These are phyloP conservation scores for Tolypocladium cylindrosporum DNA, from an alignment of 2,329 filamentous ascomycete species.

Conservation along the genomic window DNA sequence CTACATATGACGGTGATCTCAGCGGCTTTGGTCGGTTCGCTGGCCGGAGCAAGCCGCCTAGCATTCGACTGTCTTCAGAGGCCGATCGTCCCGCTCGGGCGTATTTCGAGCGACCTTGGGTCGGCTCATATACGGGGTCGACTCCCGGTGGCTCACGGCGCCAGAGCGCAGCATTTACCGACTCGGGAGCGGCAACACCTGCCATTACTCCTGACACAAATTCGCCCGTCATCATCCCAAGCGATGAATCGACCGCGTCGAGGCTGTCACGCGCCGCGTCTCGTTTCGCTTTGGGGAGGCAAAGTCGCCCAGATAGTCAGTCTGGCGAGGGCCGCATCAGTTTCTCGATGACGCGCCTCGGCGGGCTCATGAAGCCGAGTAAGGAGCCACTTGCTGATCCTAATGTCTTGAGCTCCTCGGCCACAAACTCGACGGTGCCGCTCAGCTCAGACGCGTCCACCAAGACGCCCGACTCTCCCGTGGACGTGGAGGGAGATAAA, in stretches of 20 bases:
- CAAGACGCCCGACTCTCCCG: constrained; percentile 9
- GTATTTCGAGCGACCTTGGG: constrained; percentile 35
- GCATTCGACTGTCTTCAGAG: constrained; percentile 46
- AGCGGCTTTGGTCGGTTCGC: not conserved
- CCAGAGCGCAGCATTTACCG: constrained; percentile 39
- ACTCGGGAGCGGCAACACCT: constrained; percentile 30
- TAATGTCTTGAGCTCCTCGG: constrained; percentile 13
- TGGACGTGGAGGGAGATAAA: constrained; percentile 13
- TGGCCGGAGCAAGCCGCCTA: constrained; percentile 29
- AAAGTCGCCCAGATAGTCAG: constrained; percentile 49
- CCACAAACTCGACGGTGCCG: constrained; percentile 14
- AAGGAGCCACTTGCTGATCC: constrained; percentile 30
- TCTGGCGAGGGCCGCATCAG: constrained; percentile 48
- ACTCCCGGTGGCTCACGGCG: constrained; percentile 30
- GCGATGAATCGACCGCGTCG: constrained; percentile 43
- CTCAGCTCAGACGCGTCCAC: constrained; percentile 13
- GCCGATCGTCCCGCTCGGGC: constrained; percentile 37
- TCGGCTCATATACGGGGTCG: constrained; percentile 23
- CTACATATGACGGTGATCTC: constrained; percentile 6
- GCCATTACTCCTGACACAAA: constrained; percentile 23
- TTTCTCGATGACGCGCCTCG: constrained; percentile 45
- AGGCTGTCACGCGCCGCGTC: constrained; percentile 48
- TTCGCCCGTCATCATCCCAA: constrained; percentile 31
- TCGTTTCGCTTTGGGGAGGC: constrained; percentile 36
- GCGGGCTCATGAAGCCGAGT: constrained; percentile 39